These are phyloP conservation scores for Penicillium crustosum DNA, from an alignment of 2,329 filamentous ascomycete genomes.

Conservation along the genomic window DNA sequence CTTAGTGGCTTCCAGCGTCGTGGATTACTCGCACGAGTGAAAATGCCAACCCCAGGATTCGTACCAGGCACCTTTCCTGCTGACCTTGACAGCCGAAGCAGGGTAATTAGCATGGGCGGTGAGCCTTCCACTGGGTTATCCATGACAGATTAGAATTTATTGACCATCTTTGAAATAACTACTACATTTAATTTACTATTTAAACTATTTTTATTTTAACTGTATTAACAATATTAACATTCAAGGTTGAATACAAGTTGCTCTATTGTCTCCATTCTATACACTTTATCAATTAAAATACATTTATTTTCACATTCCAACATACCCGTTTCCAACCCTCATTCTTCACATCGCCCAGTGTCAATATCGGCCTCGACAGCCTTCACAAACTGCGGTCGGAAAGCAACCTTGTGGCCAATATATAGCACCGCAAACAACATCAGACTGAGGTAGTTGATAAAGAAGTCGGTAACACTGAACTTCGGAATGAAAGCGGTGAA, in stretches of 20 bases:
- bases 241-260: not conserved
- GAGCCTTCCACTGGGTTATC: slow-evolving; percentile 44
- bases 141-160: slow-evolving; percentile 37
- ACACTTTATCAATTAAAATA: not conserved
- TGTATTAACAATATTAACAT: no score
- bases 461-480: slow-evolving; percentile 6
- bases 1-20: slow-evolving; percentile 56
- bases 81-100: slow-evolving; percentile 38
- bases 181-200: no score
- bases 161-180: no score
- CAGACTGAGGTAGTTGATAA: slow-evolving; percentile 10
- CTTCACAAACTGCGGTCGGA: slow-evolving; percentile 3
- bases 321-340: not conserved
- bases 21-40: slow-evolving; percentile 57
- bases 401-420: slow-evolving; percentile 4
- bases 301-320: not conserved
- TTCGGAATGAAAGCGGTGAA: slow-evolving; percentile 10
- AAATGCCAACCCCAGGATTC: slow-evolving; percentile 53
- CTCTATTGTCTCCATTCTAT: not conserved
- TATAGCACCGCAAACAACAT: slow-evolving; percentile 6
- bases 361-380: slow-evolving; percentile 2
- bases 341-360: slow-evolving; percentile 4
- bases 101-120: slow-evolving; percentile 38
- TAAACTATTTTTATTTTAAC: no score
- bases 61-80: slow-evolving; percentile 54